Evolutionary conservation across 2,329 filamentous ascomycete genomes (phyloP), one percentile per base, ranked within the genome.

Genomic region (Talaromyces albobiverticillius): DNA sequence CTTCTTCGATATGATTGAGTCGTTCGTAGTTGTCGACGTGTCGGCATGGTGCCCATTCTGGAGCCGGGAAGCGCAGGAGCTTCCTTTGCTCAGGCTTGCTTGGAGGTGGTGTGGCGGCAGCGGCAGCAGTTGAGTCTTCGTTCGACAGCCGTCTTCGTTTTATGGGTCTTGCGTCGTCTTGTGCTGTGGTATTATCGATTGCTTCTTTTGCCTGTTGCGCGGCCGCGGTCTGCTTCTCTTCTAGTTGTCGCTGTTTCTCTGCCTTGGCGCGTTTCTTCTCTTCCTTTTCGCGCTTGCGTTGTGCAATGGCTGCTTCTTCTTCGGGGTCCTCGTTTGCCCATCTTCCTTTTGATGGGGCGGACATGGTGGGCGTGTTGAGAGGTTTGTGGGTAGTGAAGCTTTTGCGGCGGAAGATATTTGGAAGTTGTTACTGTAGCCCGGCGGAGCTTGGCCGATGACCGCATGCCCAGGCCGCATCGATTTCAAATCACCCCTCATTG

Each of bases 1-100:
- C 94, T 76, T 99, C 94, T 72, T 97, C 94, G 64, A 99, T 99
- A 68, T 94, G 89, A 71, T 99, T 99, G 54, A 99, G 79, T 62
- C 89, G 88, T 65, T 96, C 89, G 74, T 92, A 99, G 66, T 90
- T 87, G 66, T 93, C 88, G 23, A 95, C 87, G 67, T 89, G 89
- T 57, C 88, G 81, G 66, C 87, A 88, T 3, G 82, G 79, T 54
- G 83, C 81, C 84, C 91, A 95, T 61, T 76, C 71, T 9, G 82
- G 81, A 13, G 79, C 77, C 9, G 87, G 81, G 66, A 95, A 92
- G 10, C 88, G 84, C 40, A 96, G 72, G 2, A 95, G 77, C 59
- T 82, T 71, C 32, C 77, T 74, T 4, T 3, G 34, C 16, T 38
- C 34, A 14, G 11, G 32, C 7, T 43, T 29, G 41, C 11, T 22